These are phyloP conservation scores for Scheffersomyces parashehatae DNA, from an alignment of 1,139 yeast species.

Conservation along the genomic window DNA sequence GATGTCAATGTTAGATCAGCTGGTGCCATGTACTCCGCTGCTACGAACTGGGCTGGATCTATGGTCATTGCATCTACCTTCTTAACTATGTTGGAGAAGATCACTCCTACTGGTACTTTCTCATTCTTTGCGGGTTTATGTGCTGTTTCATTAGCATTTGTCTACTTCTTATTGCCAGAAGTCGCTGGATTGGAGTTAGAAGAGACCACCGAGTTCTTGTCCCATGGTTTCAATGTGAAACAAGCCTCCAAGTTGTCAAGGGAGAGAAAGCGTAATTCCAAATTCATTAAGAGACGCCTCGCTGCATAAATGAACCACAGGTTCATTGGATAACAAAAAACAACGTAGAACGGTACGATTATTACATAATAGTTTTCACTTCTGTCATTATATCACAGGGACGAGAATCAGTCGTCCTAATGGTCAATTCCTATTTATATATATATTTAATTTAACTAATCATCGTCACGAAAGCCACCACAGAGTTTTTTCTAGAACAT, in stretches of 20 bases:
- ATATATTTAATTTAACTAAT: too few relatives aligned
- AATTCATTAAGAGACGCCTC: constrained; percentile 2
- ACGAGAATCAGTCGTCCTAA: too few relatives aligned
- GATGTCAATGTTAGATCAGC: constrained; percentile 85
- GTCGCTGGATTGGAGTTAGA: constrained; percentile 87
- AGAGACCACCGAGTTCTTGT: constrained; percentile 78
- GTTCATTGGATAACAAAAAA: too few relatives aligned
- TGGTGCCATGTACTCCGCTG: constrained; percentile 91
- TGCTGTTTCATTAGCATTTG: constrained; percentile 66
- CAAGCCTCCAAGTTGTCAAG: constrained; percentile 66
- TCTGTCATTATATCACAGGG: too few relatives aligned
- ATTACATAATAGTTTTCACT: too few relatives aligned
- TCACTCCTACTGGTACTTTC: constrained; percentile 95
- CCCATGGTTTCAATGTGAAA: constrained; percentile 82
- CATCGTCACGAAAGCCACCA: too few relatives aligned
- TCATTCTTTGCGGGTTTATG: constrained; percentile 85
- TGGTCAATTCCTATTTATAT: too few relatives aligned
- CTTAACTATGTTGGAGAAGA: constrained; percentile 87
- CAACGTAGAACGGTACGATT: too few relatives aligned
- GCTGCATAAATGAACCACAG: too few relatives aligned
- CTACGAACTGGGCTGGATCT: constrained; percentile 95
- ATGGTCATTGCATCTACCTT: constrained; percentile 87
- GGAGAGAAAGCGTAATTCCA: constrained; percentile 34
- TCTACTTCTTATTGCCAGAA: constrained; percentile 87
- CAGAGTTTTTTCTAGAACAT: too few relatives aligned